phyloP scores from a whole-genome alignment of 306 rosid genomes.

The Quercus parvula region DNA sequence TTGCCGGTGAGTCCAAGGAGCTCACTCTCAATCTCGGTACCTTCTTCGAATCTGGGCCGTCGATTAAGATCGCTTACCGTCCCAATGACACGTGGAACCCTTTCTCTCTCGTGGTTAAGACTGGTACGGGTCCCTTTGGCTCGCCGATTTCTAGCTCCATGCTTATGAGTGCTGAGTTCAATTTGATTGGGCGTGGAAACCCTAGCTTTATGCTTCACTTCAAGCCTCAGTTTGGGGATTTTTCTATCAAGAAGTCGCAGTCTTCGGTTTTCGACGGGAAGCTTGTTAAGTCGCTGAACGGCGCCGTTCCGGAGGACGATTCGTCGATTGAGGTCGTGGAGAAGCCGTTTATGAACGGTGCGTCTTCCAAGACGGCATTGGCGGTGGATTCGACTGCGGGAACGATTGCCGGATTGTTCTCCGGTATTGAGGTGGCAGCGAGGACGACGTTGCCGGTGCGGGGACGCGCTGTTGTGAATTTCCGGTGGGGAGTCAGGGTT shows the following conservation, averaged over 20 bases:
- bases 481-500: conserved; percentile 84
- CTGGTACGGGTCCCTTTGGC: conserved; percentile 72
- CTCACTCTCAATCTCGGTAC: conserved; percentile 72
- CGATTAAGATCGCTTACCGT: conserved; percentile 50
- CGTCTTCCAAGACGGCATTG: conserved; percentile 30
- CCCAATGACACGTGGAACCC: conserved; percentile 77
- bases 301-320: conserved; percentile 25
- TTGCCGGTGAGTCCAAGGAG: conserved; percentile 82
- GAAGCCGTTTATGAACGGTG: conserved; percentile 27
- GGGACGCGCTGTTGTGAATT: conserved; percentile 50
- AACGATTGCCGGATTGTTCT: conserved; percentile 37
- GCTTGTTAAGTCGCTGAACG: conserved; percentile 1
- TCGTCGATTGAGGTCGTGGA: conserved; percentile 31
- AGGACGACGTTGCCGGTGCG: conserved; percentile 59
- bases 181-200: conserved; percentile 38
- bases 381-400: conserved; percentile 19
- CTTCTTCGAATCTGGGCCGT: conserved; percentile 74
- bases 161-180: conserved; percentile 82
- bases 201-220: conserved; percentile 87
- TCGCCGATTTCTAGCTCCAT: conserved; percentile 67
- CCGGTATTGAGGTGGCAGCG: conserved; percentile 71
- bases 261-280: conserved; percentile 50
- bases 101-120: conserved; percentile 60
- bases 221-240: conserved; percentile 82
- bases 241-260: conserved; percentile 76